Evolutionary conservation across 179 eudicot species (phyloP).

Genomic region (Corrigiola litoralis): DNA sequence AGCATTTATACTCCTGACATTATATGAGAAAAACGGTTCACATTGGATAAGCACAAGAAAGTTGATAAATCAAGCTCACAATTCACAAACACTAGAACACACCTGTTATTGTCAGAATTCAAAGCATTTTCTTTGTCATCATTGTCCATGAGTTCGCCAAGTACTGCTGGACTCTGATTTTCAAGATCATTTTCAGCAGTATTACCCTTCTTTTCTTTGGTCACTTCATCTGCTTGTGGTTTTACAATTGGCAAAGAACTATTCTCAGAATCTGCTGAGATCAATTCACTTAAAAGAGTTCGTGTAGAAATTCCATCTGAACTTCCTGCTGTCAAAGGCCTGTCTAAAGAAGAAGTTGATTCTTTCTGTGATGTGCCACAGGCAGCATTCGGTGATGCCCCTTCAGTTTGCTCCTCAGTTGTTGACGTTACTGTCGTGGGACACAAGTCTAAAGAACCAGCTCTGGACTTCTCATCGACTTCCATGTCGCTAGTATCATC

Average conservation of each 20-base stretch:
- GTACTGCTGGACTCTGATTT: slow-evolving; percentile 20
- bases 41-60: neutral
- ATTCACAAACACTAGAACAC: neutral
- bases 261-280: slow-evolving; percentile 12
- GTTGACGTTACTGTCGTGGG: slow-evolving; percentile 4
- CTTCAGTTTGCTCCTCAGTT: slow-evolving; percentile 11
- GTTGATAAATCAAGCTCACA: neutral
- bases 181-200: slow-evolving; percentile 13
- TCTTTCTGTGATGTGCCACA: slow-evolving; percentile 23
- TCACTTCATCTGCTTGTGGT: neutral
- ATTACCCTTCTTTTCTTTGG: slow-evolving; percentile 8
- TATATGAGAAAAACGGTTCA: neutral
- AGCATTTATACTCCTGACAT: slow-evolving; percentile 23
- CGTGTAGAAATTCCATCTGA: slow-evolving; percentile 13
- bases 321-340: slow-evolving; percentile 12
- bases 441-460: slow-evolving; percentile 18
- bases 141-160: slow-evolving; percentile 20
- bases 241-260: neutral
- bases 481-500: slow-evolving; percentile 30
- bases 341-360: slow-evolving; percentile 15
- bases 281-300: slow-evolving; percentile 12
- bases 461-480: slow-evolving; percentile 26
- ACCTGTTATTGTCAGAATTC: slow-evolving; percentile 60
- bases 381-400: neutral
- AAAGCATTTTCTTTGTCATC: slow-evolving; percentile 75